Percentiles rank a stretch among this genome's conserved stretches.
These are phyloP conservation scores for Paecilomyces sp. DNA, from an alignment of 2,329 filamentous ascomycete species.

Conservation along the genomic window DNA sequence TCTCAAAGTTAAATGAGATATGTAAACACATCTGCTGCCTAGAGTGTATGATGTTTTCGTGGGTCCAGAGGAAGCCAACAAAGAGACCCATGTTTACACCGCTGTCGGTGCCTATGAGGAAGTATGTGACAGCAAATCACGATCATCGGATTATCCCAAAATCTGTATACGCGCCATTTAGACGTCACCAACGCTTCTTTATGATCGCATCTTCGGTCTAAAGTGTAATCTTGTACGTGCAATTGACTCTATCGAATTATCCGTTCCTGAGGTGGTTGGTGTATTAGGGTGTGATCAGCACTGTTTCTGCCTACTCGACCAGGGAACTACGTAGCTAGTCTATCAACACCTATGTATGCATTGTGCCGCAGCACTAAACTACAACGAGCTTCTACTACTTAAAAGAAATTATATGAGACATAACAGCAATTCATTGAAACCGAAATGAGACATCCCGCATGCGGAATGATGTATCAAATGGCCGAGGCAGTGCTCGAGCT, in stretches of 20 bases:
- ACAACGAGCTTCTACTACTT: no score
- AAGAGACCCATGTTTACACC: background rate
- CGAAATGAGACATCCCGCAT: no score
- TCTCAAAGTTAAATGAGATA: background rate
- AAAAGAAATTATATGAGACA: no score
- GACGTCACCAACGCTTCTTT: background rate
- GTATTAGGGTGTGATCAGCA: background rate
- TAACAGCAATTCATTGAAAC: no score
- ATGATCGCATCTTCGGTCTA: background rate
- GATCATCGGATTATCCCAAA: background rate
- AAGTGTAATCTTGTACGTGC: background rate
- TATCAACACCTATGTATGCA: no score
- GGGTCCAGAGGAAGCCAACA: background rate
- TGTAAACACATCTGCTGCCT: background rate
- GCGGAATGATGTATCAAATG: no score
- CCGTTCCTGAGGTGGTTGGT: background rate
- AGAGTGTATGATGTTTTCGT: background rate
- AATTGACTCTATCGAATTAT: background rate
- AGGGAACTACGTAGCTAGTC: background rate
- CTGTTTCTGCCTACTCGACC: background rate
- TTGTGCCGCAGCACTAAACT: no score
- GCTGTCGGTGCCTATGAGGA: background rate
- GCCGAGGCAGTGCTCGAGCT: no score
- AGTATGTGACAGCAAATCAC: background rate
- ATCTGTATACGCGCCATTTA: background rate